These are phyloP conservation scores for Cladosporium oxysporum DNA, from an alignment of 2,329 filamentous ascomycete species.

Conservation along the genomic window DNA sequence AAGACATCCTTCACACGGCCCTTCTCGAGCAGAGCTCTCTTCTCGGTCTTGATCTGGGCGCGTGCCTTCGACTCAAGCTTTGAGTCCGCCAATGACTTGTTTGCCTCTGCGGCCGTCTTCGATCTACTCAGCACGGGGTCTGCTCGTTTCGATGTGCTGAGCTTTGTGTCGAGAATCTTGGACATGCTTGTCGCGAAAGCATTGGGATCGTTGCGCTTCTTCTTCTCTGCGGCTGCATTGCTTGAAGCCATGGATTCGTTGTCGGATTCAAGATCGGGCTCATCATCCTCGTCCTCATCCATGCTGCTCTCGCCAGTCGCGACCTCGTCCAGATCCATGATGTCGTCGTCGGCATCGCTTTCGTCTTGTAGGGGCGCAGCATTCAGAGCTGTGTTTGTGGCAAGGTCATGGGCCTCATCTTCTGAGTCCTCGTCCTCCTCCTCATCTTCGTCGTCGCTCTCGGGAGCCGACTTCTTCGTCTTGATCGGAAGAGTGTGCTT, in stretches of 20 bases:
- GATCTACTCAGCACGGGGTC: slow-evolving; percentile 92
- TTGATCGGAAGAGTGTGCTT: slow-evolving; percentile 22
- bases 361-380: slow-evolving; percentile 15
- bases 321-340: slow-evolving; percentile 25
- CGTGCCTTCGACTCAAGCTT: slow-evolving; percentile 81
- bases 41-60: slow-evolving; percentile 76
- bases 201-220: slow-evolving; percentile 87
- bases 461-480: slow-evolving; percentile 7
- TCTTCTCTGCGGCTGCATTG: slow-evolving; percentile 47
- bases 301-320: slow-evolving; percentile 35
- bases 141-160: slow-evolving; percentile 75
- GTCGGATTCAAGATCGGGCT: slow-evolving; percentile 41
- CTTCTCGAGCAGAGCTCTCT: slow-evolving; percentile 76
- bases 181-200: slow-evolving; percentile 92
- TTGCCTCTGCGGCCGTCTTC: slow-evolving; percentile 70
- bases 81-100: slow-evolving; percentile 70
- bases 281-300: slow-evolving; percentile 47
- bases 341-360: slow-evolving; percentile 29
- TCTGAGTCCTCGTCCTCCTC: slow-evolving; percentile 46
- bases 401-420: slow-evolving; percentile 46
- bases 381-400: slow-evolving; percentile 35
- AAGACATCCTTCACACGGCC: slow-evolving; percentile 87
- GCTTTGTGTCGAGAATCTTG: slow-evolving; percentile 88
- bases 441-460: slow-evolving; percentile 27
- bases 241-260: slow-evolving; percentile 33